A percentile compares a stretch with the other conserved stretches of the same genome.
phyloP scores from a whole-genome alignment of 2,329 filamentous ascomycete genomes.

The Rutstroemia sp. region DNA sequence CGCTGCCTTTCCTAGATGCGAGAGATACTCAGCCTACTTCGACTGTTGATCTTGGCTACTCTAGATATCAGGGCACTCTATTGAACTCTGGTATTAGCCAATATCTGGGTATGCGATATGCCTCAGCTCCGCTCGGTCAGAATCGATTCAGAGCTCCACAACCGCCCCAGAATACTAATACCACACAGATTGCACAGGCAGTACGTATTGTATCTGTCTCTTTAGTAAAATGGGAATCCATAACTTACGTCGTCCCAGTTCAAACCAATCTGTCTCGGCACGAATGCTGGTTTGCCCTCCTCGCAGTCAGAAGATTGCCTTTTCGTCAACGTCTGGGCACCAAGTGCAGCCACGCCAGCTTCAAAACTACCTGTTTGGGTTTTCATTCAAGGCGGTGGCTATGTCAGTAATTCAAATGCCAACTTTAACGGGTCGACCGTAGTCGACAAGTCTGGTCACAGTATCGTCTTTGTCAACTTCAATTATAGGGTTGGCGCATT shows the following conservation, averaged over 20 bases:
- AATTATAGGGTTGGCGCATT: conserved; percentile 56
- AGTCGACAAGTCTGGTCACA: conserved; percentile 36
- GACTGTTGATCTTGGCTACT: conserved; percentile 53
- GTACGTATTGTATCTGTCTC: not conserved
- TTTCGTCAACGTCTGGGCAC: conserved; percentile 39
- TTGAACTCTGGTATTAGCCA: conserved; percentile 51
- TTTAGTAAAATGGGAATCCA: not conserved
- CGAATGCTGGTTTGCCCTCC: not conserved
- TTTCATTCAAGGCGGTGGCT: conserved; percentile 44
- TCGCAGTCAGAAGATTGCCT: conserved; percentile 33
- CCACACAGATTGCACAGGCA: not conserved
- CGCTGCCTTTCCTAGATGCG: not conserved
- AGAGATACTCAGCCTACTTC: not conserved
- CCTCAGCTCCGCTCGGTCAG: conserved; percentile 55
- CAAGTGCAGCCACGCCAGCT: conserved; percentile 31
- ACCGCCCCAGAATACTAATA: not conserved
- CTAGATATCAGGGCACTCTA: conserved; percentile 51
- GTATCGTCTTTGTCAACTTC: conserved; percentile 51
- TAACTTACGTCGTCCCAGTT: conserved; percentile 1
- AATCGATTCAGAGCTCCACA: conserved; percentile 50
- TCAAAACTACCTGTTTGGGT: conserved; percentile 47
- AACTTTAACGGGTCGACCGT: conserved; percentile 45
- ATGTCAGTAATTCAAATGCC: conserved; percentile 39
- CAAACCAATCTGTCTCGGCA: conserved; percentile 9
- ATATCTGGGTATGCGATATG: conserved; percentile 69